phyloP scores from a whole-genome alignment of 2,329 filamentous ascomycete genomes.

The Neonectria faginata region DNA sequence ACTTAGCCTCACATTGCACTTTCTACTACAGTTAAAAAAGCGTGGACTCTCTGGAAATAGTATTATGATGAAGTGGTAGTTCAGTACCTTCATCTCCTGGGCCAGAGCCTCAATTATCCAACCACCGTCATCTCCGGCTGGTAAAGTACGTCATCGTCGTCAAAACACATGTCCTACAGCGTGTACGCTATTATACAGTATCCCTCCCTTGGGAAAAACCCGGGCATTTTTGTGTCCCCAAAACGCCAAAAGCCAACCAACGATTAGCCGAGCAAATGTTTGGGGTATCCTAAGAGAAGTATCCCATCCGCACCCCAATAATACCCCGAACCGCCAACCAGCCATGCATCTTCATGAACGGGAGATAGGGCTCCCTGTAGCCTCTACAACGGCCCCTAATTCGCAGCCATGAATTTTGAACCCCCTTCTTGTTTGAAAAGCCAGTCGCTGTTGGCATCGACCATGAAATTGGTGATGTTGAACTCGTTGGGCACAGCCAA shows the following conservation, averaged over 20 bases:
- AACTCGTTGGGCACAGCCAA: slow-evolving; percentile 68
- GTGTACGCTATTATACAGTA: slow-evolving; percentile 22
- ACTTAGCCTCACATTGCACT: too few relatives aligned
- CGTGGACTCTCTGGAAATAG: too few relatives aligned
- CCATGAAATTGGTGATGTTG: slow-evolving; percentile 83
- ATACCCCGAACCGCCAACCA: slow-evolving; percentile 2
- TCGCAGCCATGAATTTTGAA: slow-evolving; percentile 45
- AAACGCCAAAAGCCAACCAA: slow-evolving; percentile 17
- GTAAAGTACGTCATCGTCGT: slow-evolving; percentile 1
- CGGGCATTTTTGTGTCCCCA: background rate
- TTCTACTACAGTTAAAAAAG: too few relatives aligned
- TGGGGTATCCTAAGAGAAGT: slow-evolving; percentile 21
- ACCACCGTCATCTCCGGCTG: background rate
- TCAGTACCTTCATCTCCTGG: background rate
- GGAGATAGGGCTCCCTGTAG: background rate
- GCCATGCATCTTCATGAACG: slow-evolving; percentile 10
- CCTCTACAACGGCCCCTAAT: slow-evolving; percentile 11
- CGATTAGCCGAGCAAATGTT: slow-evolving; percentile 9
- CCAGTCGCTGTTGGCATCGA: slow-evolving; percentile 80
- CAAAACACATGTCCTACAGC: background rate
- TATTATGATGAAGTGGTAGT: background rate
- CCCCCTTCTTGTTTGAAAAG: slow-evolving; percentile 68
- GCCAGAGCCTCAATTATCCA: background rate
- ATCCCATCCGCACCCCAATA: background rate
- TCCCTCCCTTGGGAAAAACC: background rate